Conservation (phyloP, 2,329 filamentous ascomycete species). For the Nigrospora osmanthi region DNA sequence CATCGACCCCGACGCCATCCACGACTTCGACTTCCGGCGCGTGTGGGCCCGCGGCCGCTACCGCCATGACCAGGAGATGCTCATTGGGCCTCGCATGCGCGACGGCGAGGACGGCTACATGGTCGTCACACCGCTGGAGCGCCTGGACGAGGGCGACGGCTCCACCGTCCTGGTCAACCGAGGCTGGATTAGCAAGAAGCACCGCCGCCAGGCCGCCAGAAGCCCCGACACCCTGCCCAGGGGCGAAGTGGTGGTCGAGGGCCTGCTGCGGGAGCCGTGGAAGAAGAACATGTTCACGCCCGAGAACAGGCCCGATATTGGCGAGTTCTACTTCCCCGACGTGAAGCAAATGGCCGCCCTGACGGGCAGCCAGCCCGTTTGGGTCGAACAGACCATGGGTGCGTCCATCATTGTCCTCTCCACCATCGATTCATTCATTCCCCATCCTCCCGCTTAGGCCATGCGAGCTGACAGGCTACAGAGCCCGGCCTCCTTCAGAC, state of each 20-base stretch:
- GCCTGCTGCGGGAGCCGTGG: slow-evolving; percentile 79
- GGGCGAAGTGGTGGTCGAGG: slow-evolving; percentile 72
- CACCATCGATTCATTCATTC: slow-evolving; percentile 8
- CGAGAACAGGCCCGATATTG: slow-evolving; percentile 72
- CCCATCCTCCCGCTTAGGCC: background rate
- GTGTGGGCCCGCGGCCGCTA: slow-evolving; percentile 68
- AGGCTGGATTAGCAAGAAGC: slow-evolving; percentile 82
- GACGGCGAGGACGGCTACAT: slow-evolving; percentile 88
- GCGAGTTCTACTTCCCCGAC: slow-evolving; percentile 92
- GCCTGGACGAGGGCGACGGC: slow-evolving; percentile 39
- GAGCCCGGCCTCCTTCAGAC: slow-evolving; percentile 71
- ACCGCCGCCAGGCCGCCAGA: slow-evolving; percentile 55
- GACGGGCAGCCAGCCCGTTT: slow-evolving; percentile 78
- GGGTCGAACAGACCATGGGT: slow-evolving; percentile 96
- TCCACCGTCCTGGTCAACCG: slow-evolving; percentile 80
- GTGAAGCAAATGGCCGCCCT: slow-evolving; percentile 82
- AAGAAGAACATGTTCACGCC: slow-evolving; percentile 99
- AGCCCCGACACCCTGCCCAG: slow-evolving; percentile 57
- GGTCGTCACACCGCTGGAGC: slow-evolving; percentile 84
- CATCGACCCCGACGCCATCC: slow-evolving; percentile 72
- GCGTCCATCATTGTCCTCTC: slow-evolving; percentile 14
- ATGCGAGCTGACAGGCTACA: slow-evolving; percentile 23
- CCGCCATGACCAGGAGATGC: slow-evolving; percentile 90
- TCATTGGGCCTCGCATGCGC: slow-evolving; percentile 81
- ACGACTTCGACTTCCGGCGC: slow-evolving; percentile 86